Evolutionary conservation across 2,329 filamentous ascomycete species (phyloP), one percentile per base, ranked within the genome.

Genomic region (Aspergillus tamarii): DNA sequence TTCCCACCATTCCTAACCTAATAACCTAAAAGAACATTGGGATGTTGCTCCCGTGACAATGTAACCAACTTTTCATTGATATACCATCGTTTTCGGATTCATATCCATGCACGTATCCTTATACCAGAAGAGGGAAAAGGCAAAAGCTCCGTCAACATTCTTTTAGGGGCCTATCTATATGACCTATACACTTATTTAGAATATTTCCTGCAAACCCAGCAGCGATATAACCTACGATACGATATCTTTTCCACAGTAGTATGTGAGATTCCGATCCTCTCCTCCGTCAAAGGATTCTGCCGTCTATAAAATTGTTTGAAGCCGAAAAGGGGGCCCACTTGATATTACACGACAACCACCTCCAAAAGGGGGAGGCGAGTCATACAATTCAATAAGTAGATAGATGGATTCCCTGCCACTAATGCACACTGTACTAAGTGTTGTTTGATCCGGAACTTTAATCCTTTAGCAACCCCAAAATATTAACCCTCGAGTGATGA

Each of bases 361-460:
- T 55, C 30, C 23, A 55, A 55, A 26, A 34, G 52, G 52, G 52
- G 28, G 19, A 19, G 34, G 34, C 30, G 21, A 36, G 52, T 55
- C 52, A 55, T 55, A 55, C 52, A 55, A 41, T 55, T 39, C 52
- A 32, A 39, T 23, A 36, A n/a, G n/a, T 26, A 21, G 32, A 41
- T 36, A 28, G 21, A 48, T 21, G 26, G n/a, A 26, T 54, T 54
- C n/a, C 19, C 52, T 23, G 52, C 30, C 52, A 39, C 52, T 36
- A 36, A 54, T 36, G 52, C 28, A 21, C 28, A n/a, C 52, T 14
- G 46, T 50, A n/a, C n/a, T n/a, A n/a, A 16, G 46, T 54, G 52
- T 21, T 36, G 30, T 54, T 54, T 54, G 30, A 54, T 32, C 52
- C 32, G 34, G 32, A 55, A 55, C 52, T 39, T 39, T 55, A 55